Conservation (phyloP, 2,329 filamentous ascomycete genomes). For the Huntiella moniliformis region DNA sequence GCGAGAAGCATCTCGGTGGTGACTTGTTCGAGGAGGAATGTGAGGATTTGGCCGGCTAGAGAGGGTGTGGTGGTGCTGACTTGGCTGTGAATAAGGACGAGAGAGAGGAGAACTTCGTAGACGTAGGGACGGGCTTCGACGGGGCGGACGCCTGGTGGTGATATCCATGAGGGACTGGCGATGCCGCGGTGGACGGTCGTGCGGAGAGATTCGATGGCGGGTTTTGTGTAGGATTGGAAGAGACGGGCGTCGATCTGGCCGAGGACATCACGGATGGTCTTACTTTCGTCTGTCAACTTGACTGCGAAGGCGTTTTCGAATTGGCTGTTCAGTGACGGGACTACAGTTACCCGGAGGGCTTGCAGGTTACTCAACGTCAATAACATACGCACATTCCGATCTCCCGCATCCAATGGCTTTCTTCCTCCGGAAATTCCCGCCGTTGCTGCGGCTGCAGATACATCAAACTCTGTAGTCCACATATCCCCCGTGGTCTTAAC, state of each 20-base stretch:
- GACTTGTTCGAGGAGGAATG: conserved; percentile 67
- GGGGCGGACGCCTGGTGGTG: conserved; percentile 37
- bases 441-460: neutral
- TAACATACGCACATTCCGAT: conserved; percentile 78
- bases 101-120: conserved; percentile 64
- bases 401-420: conserved; percentile 33
- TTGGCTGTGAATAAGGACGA: conserved; percentile 85
- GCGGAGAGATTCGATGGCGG: conserved; percentile 48
- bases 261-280: conserved; percentile 79
- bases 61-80: conserved; percentile 61
- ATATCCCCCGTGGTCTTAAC: conserved; percentile 45
- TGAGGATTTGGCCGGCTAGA: conserved; percentile 64
- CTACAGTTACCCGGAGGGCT: conserved; percentile 58
- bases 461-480: conserved; percentile 32
- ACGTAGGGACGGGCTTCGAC: conserved; percentile 71
- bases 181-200: conserved; percentile 58
- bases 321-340: conserved; percentile 73
- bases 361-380: conserved; percentile 86
- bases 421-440: conserved; percentile 16
- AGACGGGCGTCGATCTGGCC: conserved; percentile 77
- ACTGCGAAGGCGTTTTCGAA: conserved; percentile 92
- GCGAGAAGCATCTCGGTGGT: conserved; percentile 64
- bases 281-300: conserved; percentile 81
- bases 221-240: conserved; percentile 80
- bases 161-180: conserved; percentile 50